Conservation (phyloP, 2,329 filamentous ascomycete species). For the Aspergillus texensis region DNA sequence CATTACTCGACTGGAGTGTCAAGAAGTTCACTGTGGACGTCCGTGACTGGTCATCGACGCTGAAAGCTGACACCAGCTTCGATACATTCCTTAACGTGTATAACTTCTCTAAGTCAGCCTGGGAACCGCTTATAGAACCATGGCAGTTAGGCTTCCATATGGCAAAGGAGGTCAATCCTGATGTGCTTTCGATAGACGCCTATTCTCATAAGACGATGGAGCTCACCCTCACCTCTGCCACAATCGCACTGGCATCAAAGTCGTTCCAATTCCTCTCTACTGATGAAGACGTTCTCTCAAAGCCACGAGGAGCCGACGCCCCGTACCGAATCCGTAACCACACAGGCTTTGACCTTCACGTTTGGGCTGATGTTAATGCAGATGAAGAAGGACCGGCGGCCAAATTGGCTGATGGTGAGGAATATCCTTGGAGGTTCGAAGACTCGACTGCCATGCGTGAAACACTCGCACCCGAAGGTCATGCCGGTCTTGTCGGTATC, state of each 20-base stretch:
- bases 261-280: constrained; percentile 86
- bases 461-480: constrained; percentile 81
- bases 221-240: constrained; percentile 87
- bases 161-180: constrained; percentile 73
- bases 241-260: constrained; percentile 89
- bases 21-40: constrained; percentile 85
- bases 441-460: constrained; percentile 96
- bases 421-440: constrained; percentile 94
- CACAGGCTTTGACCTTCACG: constrained; percentile 85
- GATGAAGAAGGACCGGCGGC: constrained; percentile 68
- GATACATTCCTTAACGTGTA: constrained; percentile 96
- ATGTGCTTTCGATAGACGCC: constrained; percentile 79
- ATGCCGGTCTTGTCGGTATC: constrained; percentile 76
- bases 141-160: constrained; percentile 95
- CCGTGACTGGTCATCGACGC: constrained; percentile 84
- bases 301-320: constrained; percentile 86
- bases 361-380: constrained; percentile 78
- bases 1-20: constrained; percentile 89
- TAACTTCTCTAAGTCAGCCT: constrained; percentile 98
- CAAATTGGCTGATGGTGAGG: constrained; percentile 83
- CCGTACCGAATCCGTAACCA: constrained; percentile 95
- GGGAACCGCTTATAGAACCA: constrained; percentile 94
- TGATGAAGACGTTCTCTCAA: constrained; percentile 89
- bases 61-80: constrained; percentile 86
- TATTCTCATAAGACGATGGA: constrained; percentile 90